Evolutionary conservation across 2,329 filamentous ascomycete species (phyloP), one percentile per base, ranked within the genome.

Genomic region (Paramyrothecium roridum): DNA sequence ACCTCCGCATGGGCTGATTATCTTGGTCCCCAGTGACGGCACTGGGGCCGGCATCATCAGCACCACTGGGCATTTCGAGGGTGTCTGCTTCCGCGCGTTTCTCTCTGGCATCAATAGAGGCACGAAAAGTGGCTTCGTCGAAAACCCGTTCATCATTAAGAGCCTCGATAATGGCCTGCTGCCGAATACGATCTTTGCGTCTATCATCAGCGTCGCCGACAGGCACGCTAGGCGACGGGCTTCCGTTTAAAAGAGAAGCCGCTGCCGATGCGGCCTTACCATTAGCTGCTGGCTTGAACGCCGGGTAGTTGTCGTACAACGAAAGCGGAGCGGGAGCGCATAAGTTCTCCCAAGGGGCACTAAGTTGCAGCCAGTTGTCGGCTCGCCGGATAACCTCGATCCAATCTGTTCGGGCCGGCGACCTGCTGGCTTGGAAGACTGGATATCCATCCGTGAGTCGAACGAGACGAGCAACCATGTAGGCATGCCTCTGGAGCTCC

Each of bases 371-470:
- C 87, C 87, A 91, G 65, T 90, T 89, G 34, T 84, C 79, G 1
- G 82, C 80, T 30, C 84, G 81, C 0, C 86, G 81, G 11, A 95
- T 70, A 0, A 93, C 79, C 70, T 93, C 89, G 50, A 88, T 84
- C 90, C 90, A 96, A 71, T 96, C 91, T 3, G 87, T 83, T 52
- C 89, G 85, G 2, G 89, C 86, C 1, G 89, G 86, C 3, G 84
- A 88, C 51, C 88, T 80, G 22, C 87, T 85, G 1, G 86, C 80
- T 59, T 92, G 85, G 66, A 96, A 93, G 50, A 93, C 82, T 0
- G 91, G 91, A 63, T 91, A 93, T 3, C 90, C 90, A 63, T 95
- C 89, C 50, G 84, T 86, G 22, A 95, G 80, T 20, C 90, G 82
- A 4, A 84, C 81, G 2, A 95, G 79, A 6, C 90, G 85, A 17